Base-by-base conservation (phyloP, 495 filamentous ascomycete genomes). In the Aspergillus heteromorphus region DNA sequence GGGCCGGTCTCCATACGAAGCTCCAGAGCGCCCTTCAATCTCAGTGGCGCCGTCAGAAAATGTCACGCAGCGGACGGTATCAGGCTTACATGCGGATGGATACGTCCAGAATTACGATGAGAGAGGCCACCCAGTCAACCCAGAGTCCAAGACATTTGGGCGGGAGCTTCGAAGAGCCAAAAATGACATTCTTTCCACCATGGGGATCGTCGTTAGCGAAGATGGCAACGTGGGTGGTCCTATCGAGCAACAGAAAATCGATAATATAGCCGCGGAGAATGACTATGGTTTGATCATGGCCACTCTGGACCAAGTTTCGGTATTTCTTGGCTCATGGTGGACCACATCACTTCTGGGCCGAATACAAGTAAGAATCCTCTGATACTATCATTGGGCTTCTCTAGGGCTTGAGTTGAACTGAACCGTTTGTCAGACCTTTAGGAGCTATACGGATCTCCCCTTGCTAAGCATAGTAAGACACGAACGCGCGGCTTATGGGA, bases 1-100 rank as follows among this genome's bases (percentile, higher is more conserved):
- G 86, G 87, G 87, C 53, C 80, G 87, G 13, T 88, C 85, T 8
- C 85, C 85, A 45, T 89, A 88, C 53, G 85, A 89, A 60, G 74
- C 81, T 48, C 81, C 84, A 13, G 75, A 72, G 21, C 54, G 49
- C 38, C 47, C 58, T 20, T 27, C 55, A 20, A 54, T 41, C 10
- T n/a, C 57, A n/a, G 21, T 54, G 29, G 53, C 56, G 21, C 59
- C 64, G 11, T 60, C 50, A 25, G 54, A 45, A 42, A 60, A 18
- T 48, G 41, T 65, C 27, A 60, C 62, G 20, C 49, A 36, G 13
- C 64, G 55, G 40, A 65, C 61, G 55, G 58, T 65, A 18, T 83
- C 49, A 51, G 61, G 38, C 66, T 66, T 66, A 63, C 62, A 77
- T 55, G 67, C 66, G 21, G 77, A 82, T 54, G 63, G 61, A 34